Base-by-base conservation (phyloP, 2,329 filamentous ascomycete species). In the Triangularia setosa region DNA sequence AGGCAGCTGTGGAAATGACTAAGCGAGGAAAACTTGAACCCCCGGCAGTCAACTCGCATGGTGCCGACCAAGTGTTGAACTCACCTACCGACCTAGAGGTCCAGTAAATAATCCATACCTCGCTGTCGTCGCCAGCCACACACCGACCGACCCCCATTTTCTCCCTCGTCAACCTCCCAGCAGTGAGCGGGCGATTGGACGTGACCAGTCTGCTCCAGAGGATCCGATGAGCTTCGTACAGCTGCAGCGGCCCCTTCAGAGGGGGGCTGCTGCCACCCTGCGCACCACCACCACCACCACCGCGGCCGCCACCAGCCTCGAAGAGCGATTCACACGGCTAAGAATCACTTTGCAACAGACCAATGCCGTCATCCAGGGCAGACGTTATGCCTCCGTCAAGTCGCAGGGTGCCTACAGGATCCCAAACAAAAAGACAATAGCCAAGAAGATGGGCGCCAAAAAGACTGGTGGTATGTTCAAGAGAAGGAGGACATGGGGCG, bases 401-500 rank as follows among this genome's bases (percentile, higher is more conserved):
- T 81, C 85, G 54, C 87, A 89, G 78, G 87, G 87, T 76, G 84
- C 84, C 59, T 88, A 89, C 78, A 96, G 90, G 73, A 74, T 86
- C 70, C 81, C 80, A 71, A 80, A 81, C 72, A 84, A 86, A 76
- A 83, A 81, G 74, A 85, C 84, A 24, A 82, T 86, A 65, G 81
- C 84, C 28, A 97, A 97, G 81, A 92, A 97, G 76, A 81, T 99
- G 70, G 95, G 95, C 70, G 93, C 94, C 4, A 99, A 99, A 84
- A 92, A 94, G 78, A 89, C 90, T 18, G 92, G 91, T 77, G 94
- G 91, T 91, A 82, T 53, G 86, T 80, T 27, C 7, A 14, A 18
- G n/a, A 18, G n/a, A 5, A 21, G 40, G 40, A 21, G n/a, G 40
- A 2, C 3, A 48, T 18, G 40, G 40, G 3, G 18, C 23, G 23